Base-by-base conservation (phyloP, 1,284 basidiomycete species). In the Termitomyces sp. region DNA sequence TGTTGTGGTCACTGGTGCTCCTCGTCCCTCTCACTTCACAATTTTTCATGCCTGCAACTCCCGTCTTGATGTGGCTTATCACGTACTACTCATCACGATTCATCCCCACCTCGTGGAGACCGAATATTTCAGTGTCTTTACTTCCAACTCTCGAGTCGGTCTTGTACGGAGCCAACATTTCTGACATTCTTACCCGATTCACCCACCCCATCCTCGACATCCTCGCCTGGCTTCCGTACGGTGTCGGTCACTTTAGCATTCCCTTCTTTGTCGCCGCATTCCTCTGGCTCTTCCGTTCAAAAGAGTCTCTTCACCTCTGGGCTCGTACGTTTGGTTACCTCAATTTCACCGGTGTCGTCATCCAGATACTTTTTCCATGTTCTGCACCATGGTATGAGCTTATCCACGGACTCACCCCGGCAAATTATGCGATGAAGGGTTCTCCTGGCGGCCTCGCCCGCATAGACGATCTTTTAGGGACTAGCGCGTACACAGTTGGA, bases 301-400 rank as follows among this genome's bases (percentile, higher is more conserved):
- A 88, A 57, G 84, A 88, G 36, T 81, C 83, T 0, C 81, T 97
- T 24, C 91, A 91, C 67, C 86, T 91, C 59, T 99, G 91, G 86
- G 93, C 82, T 0, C 81, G 85, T 54, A 87, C 88, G 0, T 97
- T 99, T 68, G 96, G 96, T 0, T 97, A 93, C 73, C 86, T 98
- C 84, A 98, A 94, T 76, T 76, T 97, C 46, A 73, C 83, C 17
- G 96, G 94, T 1, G 97, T 99, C 40, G 73, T 94, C 62, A 82
- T 88, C 54, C 97, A 99, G 69, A 88, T 98, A 62, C 65, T 92
- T 28, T 81, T 99, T 57, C 97, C 96, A 0, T 98, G 94, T 66
- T 88, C 96, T 0, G 88, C 96, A 0, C 97, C 96, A 15, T 96
- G 95, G 97, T 99, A 99, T 71, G 97, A 99, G 68, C 82, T 99